Base-by-base conservation (phyloP, 108 stramenopile genomes). In the Skeletonema menzelii region DNA sequence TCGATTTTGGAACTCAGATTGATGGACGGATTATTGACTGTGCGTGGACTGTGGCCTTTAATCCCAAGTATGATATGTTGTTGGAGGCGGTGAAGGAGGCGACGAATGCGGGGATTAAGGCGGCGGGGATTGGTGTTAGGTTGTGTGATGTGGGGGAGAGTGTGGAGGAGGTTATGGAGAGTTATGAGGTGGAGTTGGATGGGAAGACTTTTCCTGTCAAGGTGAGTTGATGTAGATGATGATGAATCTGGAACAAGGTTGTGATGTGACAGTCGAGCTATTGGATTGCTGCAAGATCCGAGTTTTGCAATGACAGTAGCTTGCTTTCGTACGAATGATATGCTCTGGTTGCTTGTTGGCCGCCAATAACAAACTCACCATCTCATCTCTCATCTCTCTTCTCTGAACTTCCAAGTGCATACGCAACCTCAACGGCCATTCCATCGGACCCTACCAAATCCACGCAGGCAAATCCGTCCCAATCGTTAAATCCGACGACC, bases 1-100 rank as follows among this genome's bases (percentile, higher is more conserved):
- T 99, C 2, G 99, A 99, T 72, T 99, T 99, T 83, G 99, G 99
- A 8, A 97, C 97, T 0, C 99, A 99, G 75, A 94, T 99, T 59
- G 97, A 98, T 63, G 99, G 99, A 22, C 89, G 97, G 28, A 99
- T 99, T 78, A 98, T 99, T 69, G 99, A 99, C 74, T 95, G 95
- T 79, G 99, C 99, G 1, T 99, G 96, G 95, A 99, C 99, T 7
- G 98, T 98, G 27, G 65, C 82, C 17, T 99, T 99, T 76, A 96
- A 99, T 84, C 94, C 91, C 1, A 65, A 73, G 72, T 99, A 93
- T 77, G 99, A 99, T 70, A 20, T 71, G 1, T 86, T 99, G 27
- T 65, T 99, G 64, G 91, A 95, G 74, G 96, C 98, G 2, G 98
- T 96, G 22, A 84, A 90, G 70, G 95, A 95, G 68, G 98, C 98